Conservation (phyloP, 306 rosid genomes). For the Luffa acutangula region DNA sequence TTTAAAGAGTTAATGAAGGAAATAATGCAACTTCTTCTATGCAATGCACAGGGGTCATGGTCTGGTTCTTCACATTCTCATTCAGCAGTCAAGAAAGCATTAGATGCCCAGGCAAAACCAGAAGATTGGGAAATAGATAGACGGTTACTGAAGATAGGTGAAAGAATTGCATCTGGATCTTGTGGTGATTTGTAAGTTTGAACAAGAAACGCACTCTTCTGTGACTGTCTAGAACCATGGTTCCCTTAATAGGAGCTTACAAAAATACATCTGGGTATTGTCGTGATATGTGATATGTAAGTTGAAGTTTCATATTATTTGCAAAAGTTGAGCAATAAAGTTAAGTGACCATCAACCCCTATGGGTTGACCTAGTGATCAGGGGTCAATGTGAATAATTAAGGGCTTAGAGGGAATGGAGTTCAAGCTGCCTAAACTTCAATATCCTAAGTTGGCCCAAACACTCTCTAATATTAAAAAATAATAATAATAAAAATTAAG, state of each 20-base stretch:
- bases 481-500: background rate
- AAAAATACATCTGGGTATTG: conserved; percentile 80
- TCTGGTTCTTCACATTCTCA: conserved; percentile 61
- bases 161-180: conserved; percentile 90
- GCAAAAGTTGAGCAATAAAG: background rate
- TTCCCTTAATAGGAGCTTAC: background rate
- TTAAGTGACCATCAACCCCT: background rate
- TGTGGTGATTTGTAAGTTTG: conserved; percentile 90
- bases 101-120: conserved; percentile 36
- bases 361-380: background rate
- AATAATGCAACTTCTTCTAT: conserved; percentile 1
- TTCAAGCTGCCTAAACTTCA: background rate
- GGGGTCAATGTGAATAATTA: background rate
- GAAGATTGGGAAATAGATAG: conserved; percentile 95
- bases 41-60: conserved; percentile 88
- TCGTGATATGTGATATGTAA: conserved; percentile 82
- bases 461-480: background rate
- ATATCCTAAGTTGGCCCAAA: background rate
- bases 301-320: conserved; percentile 17
- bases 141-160: conserved; percentile 77
- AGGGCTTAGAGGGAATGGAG: background rate
- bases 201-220: background rate
- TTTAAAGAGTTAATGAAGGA: background rate
- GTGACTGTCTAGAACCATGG: background rate
- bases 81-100: conserved; percentile 45